A percentile compares a stretch with the other conserved stretches of the same genome.
Conservation (phyloP, 2,329 filamentous ascomycete genomes). For the Claviceps spartinae region DNA sequence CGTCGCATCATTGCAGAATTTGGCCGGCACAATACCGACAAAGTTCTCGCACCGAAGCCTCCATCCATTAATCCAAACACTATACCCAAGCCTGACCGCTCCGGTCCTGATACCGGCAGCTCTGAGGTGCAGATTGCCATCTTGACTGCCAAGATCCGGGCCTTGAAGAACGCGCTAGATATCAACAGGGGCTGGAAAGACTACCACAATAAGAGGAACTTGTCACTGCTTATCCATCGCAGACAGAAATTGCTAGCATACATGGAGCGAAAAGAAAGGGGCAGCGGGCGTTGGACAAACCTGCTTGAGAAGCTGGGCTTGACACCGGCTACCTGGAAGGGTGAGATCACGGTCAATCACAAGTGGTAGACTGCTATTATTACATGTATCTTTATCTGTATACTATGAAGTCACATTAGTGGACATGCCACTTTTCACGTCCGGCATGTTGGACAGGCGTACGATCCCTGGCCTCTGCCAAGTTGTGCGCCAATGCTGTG, state of each 20-base stretch:
- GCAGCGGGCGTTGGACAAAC: constrained; percentile 79
- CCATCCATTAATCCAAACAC: constrained; percentile 28
- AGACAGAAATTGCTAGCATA: constrained; percentile 82
- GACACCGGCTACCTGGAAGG: constrained; percentile 78
- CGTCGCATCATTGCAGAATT: constrained; percentile 75
- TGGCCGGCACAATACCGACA: constrained; percentile 81
- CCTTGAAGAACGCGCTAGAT: constrained; percentile 59
- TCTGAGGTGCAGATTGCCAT: constrained; percentile 97
- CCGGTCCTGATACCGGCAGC: constrained; percentile 87
- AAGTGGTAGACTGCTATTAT: constrained; percentile 29
- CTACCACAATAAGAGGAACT: constrained; percentile 85
- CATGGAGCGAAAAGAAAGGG: constrained; percentile 76
- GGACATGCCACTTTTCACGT: background rate
- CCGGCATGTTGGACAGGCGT: background rate
- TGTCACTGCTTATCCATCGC: constrained; percentile 73
- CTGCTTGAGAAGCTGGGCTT: constrained; percentile 74
- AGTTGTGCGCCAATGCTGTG: constrained; percentile 18
- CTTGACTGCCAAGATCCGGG: constrained; percentile 83
- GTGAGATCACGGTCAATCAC: constrained; percentile 50
- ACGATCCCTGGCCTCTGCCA: constrained; percentile 11
- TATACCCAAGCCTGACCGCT: constrained; percentile 37
- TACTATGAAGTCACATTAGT: constrained; percentile 26
- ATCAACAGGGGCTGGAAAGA: constrained; percentile 61
- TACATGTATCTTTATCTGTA: constrained; percentile 26
- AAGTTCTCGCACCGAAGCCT: constrained; percentile 48